Base-by-base conservation (phyloP, 805 yeast species). In the Candida saitoana region DNA sequence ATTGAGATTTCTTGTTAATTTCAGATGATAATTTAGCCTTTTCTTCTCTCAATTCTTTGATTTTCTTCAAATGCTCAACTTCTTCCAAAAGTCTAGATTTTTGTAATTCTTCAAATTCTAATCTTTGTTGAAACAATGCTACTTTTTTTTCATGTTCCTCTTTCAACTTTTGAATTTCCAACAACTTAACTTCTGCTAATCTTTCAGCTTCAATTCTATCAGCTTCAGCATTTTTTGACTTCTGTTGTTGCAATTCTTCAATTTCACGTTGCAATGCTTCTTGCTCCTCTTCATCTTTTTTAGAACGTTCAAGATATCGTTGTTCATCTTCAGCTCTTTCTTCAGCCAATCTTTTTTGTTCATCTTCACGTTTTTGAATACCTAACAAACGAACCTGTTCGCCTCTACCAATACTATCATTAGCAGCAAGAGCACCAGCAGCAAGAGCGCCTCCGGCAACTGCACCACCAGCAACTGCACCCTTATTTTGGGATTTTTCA, bases 71-170 rank as follows among this genome's bases (percentile, higher is more conserved):
- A 49, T 67, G 64, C 19, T 57, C 64, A 42, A 61, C 63, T 52
- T 65, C 75, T 36, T 60, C 72, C 50, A 60, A 51, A 47, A 68
- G 57, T 46, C 67, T 61, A 36, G 52, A 48, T 50, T 58, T 60
- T 51, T 69, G 69, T 41, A 62, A 59, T 49, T 66, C 72, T 49
- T 64, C 70, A 38, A 60, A 56, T 38, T 60, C 63, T 45, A 63
- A 54, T 43, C 57, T 55, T 35, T 59, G 49, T 39, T 56, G 54
- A 44, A 52, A 62, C 39, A 65, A 55, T 41, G 44, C 53, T 46
- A 61, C 46, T 47, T 59, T 58, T 19, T 56, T 68, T 19, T 56
- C 60, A 44, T 64, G 69, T 46, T 64, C 69, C 34, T 49, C 54
- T 47, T 59, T 59, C 51, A 60, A 61, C 47, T 49, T 59, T 48